Evolutionary conservation across 1,284 basidiomycete genomes (phyloP).

Genomic region (Leccinum proliferum): DNA sequence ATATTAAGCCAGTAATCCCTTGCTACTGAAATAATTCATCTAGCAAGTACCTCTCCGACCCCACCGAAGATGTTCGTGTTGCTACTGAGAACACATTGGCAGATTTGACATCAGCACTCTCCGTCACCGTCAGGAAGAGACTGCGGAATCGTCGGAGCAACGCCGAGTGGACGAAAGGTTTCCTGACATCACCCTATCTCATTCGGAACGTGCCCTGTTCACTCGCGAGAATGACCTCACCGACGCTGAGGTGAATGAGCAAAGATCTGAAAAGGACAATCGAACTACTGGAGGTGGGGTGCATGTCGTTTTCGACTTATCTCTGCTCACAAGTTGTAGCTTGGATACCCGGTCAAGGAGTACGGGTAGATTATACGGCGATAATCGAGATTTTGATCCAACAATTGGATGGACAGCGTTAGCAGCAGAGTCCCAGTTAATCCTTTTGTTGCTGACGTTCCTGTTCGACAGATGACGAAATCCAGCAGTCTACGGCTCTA

Average conservation of each 20-base stretch:
- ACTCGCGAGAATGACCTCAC: constrained; percentile 48
- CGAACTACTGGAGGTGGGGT: constrained; percentile 60
- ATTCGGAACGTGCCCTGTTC: constrained; percentile 46
- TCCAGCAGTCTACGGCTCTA: constrained; percentile 84
- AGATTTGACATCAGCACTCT: constrained; percentile 84
- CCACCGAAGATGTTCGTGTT: constrained; percentile 88
- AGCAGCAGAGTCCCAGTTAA: constrained; percentile 27
- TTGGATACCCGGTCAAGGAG: constrained; percentile 93
- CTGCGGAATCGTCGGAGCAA: constrained; percentile 38
- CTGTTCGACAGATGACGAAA: constrained; percentile 67
- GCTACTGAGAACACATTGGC: constrained; percentile 89
- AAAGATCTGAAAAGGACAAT: constrained; percentile 43
- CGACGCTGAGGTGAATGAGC: constrained; percentile 43
- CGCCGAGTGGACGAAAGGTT: constrained; percentile 40
- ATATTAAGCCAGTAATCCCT: constrained; percentile 6
- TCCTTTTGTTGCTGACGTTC: constrained; percentile 3
- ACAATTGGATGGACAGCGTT: constrained; percentile 83
- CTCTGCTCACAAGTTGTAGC: constrained; percentile 35
- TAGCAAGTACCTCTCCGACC: constrained; percentile 94
- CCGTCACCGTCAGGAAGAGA: constrained; percentile 57
- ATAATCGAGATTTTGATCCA: constrained; percentile 95
- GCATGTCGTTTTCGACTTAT: constrained; percentile 10
- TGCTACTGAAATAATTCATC: constrained; percentile 10
- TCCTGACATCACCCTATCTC: constrained; percentile 44
- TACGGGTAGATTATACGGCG: constrained; percentile 85